Evolutionary conservation across 495 filamentous ascomycete genomes (phyloP).

Genomic region (Penicillium chermesinum): DNA sequence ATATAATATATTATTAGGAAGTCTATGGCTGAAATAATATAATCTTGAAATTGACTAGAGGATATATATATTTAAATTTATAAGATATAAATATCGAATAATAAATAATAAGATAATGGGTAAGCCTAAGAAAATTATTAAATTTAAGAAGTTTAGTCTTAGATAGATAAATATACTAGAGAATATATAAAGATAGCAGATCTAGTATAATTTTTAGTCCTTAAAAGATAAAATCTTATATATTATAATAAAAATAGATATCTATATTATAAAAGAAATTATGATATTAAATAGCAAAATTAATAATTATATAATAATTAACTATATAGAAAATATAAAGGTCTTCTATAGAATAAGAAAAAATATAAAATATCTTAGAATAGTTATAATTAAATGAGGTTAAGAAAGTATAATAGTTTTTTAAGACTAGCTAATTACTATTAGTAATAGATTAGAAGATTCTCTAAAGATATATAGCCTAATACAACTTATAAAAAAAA

Average conservation of each 20-base stretch:
- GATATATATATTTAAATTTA: not conserved
- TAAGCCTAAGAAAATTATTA: not conserved
- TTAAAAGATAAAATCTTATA: not conserved
- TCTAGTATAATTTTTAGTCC: not conserved
- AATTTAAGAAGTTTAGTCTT: not conserved
- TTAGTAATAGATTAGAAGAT: not conserved
- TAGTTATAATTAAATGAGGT: not conserved
- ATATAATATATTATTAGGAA: not conserved
- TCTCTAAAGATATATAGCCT: not conserved
- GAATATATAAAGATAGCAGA: not conserved
- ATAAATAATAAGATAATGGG: not conserved
- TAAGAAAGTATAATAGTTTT: constrained; percentile 1
- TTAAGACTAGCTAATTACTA: constrained; percentile 1
- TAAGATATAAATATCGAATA: not conserved
- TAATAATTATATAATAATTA: not conserved
- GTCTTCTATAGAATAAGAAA: not conserved
- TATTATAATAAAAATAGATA: not conserved
- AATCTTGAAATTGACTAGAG: not conserved
- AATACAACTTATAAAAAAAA: constrained; percentile 1
- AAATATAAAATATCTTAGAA: not conserved
- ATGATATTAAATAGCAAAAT: not conserved
- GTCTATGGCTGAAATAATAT: not conserved
- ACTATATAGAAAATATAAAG: not conserved
- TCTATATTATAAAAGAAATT: not conserved
- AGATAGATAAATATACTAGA: not conserved